A percentile compares a stretch with the other conserved stretches of the same genome.
These are phyloP conservation scores for Sporothrix pallida DNA, from an alignment of 2,329 filamentous ascomycete genomes.

Conservation along the genomic window DNA sequence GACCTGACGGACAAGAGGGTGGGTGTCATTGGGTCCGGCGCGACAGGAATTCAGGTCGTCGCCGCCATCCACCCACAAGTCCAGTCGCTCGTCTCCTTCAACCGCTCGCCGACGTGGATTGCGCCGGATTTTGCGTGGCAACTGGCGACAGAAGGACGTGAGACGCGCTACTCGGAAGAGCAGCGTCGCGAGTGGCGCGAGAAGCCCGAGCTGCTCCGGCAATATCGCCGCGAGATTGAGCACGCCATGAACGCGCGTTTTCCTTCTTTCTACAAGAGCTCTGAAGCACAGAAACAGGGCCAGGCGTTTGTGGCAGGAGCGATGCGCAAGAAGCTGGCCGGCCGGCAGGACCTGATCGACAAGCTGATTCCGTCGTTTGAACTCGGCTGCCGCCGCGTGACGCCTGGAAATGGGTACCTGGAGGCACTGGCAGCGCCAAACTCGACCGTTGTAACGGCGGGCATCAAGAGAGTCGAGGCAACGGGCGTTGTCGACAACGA, in stretches of 20 bases:
- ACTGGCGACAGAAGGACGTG: conserved; percentile 23
- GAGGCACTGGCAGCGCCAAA: conserved; percentile 53
- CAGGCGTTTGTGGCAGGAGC: conserved; percentile 48
- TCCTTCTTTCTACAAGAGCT: conserved; percentile 27
- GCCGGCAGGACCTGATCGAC: not conserved
- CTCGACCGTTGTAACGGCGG: conserved; percentile 49
- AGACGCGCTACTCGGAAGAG: conserved; percentile 30
- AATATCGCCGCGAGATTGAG: conserved; percentile 32
- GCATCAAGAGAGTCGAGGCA: conserved; percentile 47
- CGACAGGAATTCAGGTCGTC: conserved; percentile 57
- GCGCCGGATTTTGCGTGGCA: conserved; percentile 33
- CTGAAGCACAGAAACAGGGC: conserved; percentile 43
- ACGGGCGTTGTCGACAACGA: conserved; percentile 43
- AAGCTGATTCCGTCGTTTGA: conserved; percentile 52
- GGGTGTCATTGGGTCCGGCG: conserved; percentile 59
- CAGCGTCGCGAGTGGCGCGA: conserved; percentile 28
- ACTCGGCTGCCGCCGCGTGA: conserved; percentile 51
- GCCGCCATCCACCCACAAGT: conserved; percentile 24
- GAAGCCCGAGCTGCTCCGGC: conserved; percentile 27
- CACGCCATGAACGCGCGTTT: conserved; percentile 31
- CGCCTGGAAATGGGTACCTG: conserved; percentile 51
- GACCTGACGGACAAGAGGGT: conserved; percentile 55
- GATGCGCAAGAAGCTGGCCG: conserved; percentile 41
- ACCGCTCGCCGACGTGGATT: conserved; percentile 45
- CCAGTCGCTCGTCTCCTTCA: conserved; percentile 41